Base-by-base conservation (phyloP, 2,329 filamentous ascomycete species). In the Hymenoscyphus repandus region DNA sequence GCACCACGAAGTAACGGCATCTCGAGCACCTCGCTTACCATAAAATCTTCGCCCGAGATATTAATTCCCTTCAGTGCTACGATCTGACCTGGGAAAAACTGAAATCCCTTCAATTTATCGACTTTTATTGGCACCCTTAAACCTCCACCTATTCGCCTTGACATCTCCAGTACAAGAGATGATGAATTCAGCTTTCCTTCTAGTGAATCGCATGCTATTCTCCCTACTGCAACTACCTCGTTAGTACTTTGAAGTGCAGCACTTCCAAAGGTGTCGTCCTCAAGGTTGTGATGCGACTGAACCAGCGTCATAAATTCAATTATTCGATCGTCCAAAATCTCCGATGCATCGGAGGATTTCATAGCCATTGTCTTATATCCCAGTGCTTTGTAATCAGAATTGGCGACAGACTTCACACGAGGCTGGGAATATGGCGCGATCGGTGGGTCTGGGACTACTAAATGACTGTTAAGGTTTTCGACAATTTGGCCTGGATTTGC, bases 21-120 rank as follows among this genome's bases (percentile, higher is more conserved):
- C 1, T 84, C 74, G 6, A 97, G 75, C 2, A 93, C 70, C 63
- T 96, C 83, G 32, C 79, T 83, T 31, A 93, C 90, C 1, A 83
- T 79, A 60, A 97, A 96, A 61, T 88, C 85, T 34, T 83, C 79
- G 0, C 92, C 92, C 0, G 89, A 90, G 17, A 90, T 83, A 66
- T 99, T 99, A 60, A 83, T 90, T 6, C 93, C 93, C 54, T 79
- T 79, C 27, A 97, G 70, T 6, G 92, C 93, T 30, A 96, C 89
- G 47, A 97, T 90, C 66, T 97, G 91, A 5, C 93, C 93, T 0
- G 92, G 93, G 66, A 97, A 97, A 72, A 97, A 89, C 65, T 89
- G 86, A 70, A 86, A 93, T 1, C 70, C 78, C 57, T 75, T 72
- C 1, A 95, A 68, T 2, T 78, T 78, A 53, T 86, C 79, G 51